Evolutionary conservation across 345 rosid species (phyloP), one percentile per base, ranked within the genome.

Genomic region (Populus tremula): DNA sequence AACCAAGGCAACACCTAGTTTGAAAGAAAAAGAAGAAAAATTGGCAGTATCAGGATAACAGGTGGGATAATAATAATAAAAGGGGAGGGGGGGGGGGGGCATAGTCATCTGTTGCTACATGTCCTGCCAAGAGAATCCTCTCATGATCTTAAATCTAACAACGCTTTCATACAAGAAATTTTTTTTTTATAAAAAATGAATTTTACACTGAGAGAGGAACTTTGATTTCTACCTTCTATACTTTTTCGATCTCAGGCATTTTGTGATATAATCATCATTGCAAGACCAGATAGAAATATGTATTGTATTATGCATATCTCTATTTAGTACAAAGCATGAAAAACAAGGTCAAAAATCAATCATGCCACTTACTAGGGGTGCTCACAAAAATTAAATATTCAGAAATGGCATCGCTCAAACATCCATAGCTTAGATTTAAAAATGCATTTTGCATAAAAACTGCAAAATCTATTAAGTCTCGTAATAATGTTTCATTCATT

Each of bases 1-100:
- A 79, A 91, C 90, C 78, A 96, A 79, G 5, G 99, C 98, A 69
- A 96, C 94, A 86, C 99, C 99, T 96, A 79, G 47, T 75, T 45
- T 45, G 50, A 45, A 13, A 76, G 5, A n/a, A 67, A 67, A 80
- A 47, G 59, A n/a, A 56, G 25, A 33, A 70, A 71, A 36, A 23
- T 23, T 7, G 3, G 33, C 27, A 63, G 33, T 59, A 64, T 69
- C 49, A 70, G 31, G 36, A 50, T 27, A n/a, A 56, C 69, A 41
- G 35, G 31, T 13, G 17, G 17, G 17, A 0, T 14, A 45, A 45
- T 45, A 45, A 12, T 45, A 45, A 43, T 10, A 43, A 8, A 45
- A 45, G 2, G 13, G 1, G 3, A 11, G 13, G 1, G 3, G 4
- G 41, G 41, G 41, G 1, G 8, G 41, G 41, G 39, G 41, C n/a